A percentile compares a stretch with the other conserved stretches of the same genome.
phyloP scores from a whole-genome alignment of 1,284 basidiomycete genomes.

The Ganoderma lingzhi region DNA sequence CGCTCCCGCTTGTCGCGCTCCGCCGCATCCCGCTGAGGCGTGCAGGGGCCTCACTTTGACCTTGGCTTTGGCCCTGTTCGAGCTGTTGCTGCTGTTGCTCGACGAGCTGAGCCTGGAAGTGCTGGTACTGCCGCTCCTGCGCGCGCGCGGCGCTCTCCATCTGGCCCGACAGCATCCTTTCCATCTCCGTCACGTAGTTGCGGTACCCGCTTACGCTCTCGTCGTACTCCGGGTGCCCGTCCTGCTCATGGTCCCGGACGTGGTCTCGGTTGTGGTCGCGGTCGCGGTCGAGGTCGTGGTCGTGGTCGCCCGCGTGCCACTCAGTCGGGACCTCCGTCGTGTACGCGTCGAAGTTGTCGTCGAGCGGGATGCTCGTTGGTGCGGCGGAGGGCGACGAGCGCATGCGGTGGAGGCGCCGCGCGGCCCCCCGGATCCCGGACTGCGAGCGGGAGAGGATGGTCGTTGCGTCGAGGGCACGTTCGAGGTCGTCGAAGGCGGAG shows the following conservation, averaged over 20 bases:
- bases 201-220: slow-evolving; percentile 47
- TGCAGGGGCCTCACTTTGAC: slow-evolving; percentile 4
- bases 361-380: slow-evolving; percentile 47
- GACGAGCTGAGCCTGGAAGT: slow-evolving; percentile 6
- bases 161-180: slow-evolving; percentile 50
- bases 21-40: slow-evolving; percentile 5
- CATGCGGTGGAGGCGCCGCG: slow-evolving; percentile 20
- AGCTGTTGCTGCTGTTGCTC: slow-evolving; percentile 7
- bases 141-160: slow-evolving; percentile 38
- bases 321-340: slow-evolving; percentile 45
- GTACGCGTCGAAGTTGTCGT: slow-evolving; percentile 51
- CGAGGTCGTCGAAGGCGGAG: background rate
- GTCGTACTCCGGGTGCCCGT: slow-evolving; percentile 42
- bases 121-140: slow-evolving; percentile 23
- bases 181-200: slow-evolving; percentile 56
- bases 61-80: background rate
- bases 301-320: slow-evolving; percentile 35
- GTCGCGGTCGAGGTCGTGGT: slow-evolving; percentile 21
- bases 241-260: slow-evolving; percentile 40
- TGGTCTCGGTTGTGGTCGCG: slow-evolving; percentile 22
- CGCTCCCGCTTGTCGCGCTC: slow-evolving; percentile 20
- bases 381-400: slow-evolving; percentile 39
- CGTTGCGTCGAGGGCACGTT: slow-evolving; percentile 15
- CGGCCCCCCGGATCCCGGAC: slow-evolving; percentile 12
- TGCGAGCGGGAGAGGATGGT: slow-evolving; percentile 3